Base-by-base conservation (phyloP, 2,329 filamentous ascomycete genomes). In the Neopestalotiopsis rosae region DNA sequence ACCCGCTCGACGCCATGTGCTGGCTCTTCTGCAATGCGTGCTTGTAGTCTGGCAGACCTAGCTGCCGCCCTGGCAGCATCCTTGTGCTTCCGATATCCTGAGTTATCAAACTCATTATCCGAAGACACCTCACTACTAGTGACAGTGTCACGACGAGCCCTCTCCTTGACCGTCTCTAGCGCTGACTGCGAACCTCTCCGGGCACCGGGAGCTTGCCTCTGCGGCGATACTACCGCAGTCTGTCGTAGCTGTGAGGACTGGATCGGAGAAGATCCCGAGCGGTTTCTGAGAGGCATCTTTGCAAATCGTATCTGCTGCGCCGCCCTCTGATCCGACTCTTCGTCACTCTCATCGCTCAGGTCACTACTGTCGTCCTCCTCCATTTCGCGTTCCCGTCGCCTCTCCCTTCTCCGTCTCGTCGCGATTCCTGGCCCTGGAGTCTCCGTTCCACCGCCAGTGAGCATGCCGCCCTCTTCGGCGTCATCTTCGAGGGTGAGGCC, bases 291-390 rank as follows among this genome's bases (percentile, higher is more conserved):
- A 1, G 96, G 95, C 93, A 98, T 95, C 81, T 98, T 98, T 63
- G 92, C 90, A 80, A 99, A 99, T 77, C 95, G 95, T 79, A 98
- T 97, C 79, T 97, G 94, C 78, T 97, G 94, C 2, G 92, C 92
- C 59, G 93, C 92, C 67, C 92, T 81, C 71, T 90, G 87, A 68
- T 94, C 91, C 1, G 88, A 85, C 66, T 94, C 92, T 30, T 95
- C 92, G 65, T 96, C 93, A 74, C 92, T 95, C 73, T 95, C 92
- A 75, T 96, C 93, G 77, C 91, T 94, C 67, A 95, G 82, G 74
- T 95, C 93, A 76, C 92, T 95, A 79, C 93, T 96, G 76, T 95
- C 93, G 69, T 94, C 92, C 75, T 96, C 93, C 75, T 96, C 93
- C 73, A 94, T 92, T 83, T 94, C 88, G 79, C 93, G 91, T 79